Evolutionary conservation across 2,329 filamentous ascomycete genomes (phyloP).

Genomic region (Blastomyces percursus): DNA sequence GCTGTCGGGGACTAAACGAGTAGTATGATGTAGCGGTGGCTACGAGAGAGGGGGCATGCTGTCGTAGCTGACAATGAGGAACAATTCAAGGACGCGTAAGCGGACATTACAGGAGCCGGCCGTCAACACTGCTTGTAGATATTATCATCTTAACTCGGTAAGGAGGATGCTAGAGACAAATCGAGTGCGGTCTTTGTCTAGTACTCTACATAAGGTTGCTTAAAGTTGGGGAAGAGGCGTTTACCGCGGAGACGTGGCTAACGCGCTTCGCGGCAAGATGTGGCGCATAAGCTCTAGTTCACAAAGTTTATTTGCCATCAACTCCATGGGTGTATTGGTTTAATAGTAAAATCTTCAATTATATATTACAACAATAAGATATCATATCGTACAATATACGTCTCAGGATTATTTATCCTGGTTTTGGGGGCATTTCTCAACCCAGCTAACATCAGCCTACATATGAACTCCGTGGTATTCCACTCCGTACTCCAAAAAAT

Average conservation of each 20-base stretch:
- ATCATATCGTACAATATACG: not conserved
- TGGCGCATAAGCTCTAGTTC: not conserved
- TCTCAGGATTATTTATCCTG: not conserved
- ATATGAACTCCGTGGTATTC: not conserved
- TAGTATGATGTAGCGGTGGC: conserved; percentile 9
- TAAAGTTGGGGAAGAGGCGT: conserved; percentile 1
- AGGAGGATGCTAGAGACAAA: not conserved
- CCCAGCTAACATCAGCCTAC: not conserved
- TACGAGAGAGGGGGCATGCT: conserved; percentile 20
- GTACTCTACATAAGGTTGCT: no score
- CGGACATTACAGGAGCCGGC: conserved; percentile 7
- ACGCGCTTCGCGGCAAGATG: not conserved
- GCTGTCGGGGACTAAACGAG: conserved; percentile 6
- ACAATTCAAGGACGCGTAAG: conserved; percentile 8
- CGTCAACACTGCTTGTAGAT: not conserved
- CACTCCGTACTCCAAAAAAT: not conserved
- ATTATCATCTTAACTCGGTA: not conserved
- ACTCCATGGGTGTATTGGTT: not conserved
- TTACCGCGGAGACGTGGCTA: not conserved
- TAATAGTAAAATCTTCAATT: not conserved
- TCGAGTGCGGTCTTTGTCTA: not conserved
- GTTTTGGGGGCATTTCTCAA: not conserved
- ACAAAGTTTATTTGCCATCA: not conserved
- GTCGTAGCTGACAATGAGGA: conserved; percentile 15
- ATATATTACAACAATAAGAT: not conserved